Evolutionary conservation across 306 rosid genomes (phyloP).

Genomic region (Pyrus betulifolia): DNA sequence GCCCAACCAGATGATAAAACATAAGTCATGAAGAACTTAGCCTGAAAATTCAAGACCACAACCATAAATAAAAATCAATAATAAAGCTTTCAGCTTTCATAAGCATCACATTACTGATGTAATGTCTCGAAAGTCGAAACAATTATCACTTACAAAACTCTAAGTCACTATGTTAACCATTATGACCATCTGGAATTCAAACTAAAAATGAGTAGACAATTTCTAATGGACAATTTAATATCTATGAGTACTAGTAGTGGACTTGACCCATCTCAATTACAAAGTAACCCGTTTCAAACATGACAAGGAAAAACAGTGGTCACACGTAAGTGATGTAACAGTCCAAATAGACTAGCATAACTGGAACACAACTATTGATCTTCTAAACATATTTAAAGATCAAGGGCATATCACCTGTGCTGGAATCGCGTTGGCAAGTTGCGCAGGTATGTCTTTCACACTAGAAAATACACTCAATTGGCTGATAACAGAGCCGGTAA

Average conservation of each 20-base stretch:
- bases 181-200: neutral
- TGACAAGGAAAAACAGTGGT: neutral
- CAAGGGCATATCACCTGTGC: slow-evolving; percentile 54
- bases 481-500: slow-evolving; percentile 68
- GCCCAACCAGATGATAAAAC: slow-evolving; percentile 98
- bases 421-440: slow-evolving; percentile 84
- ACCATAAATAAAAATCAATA: neutral
- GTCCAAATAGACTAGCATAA: neutral
- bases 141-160: neutral
- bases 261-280: neutral
- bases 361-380: neutral
- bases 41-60: slow-evolving; percentile 35
- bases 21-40: slow-evolving; percentile 76
- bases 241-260: neutral
- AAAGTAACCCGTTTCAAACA: neutral
- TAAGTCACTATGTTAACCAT: neutral
- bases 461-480: slow-evolving; percentile 56
- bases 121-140: neutral
- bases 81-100: neutral
- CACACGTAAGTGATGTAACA: neutral
- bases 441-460: slow-evolving; percentile 62
- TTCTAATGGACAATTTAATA: neutral
- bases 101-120: neutral
- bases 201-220: too few relatives aligned
- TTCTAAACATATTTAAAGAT: neutral